Evolutionary conservation across 2,329 filamentous ascomycete species (phyloP), one percentile per base, ranked within the genome.

Genomic region (Calonectria leucothoes): DNA sequence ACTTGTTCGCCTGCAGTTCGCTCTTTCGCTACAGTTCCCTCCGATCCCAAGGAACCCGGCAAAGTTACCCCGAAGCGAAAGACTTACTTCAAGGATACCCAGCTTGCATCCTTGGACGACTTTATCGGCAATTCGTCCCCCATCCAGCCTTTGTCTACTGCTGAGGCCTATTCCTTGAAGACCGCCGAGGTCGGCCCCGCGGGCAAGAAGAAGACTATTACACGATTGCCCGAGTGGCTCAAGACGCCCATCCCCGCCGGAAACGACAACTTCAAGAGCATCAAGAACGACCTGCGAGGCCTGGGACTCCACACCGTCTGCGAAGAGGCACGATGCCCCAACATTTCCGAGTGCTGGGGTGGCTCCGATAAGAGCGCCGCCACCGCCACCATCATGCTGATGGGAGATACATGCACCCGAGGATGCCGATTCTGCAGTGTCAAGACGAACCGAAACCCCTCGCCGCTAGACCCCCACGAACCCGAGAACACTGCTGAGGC

Each of bases 281-380:
- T 99, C 85, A 98, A 98, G 88, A 93, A 94, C 76, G 97, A 99
- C 84, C 87, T 99, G 77, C 91, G 97, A 42, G 97, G 97, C 0
- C 87, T 99, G 73, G 94, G 94, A 71, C 88, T 99, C 70, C 96
- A 98, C 85, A 99, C 97, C 6, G 97, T 99, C 20, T 99, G 97
- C 85, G 97, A 99, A 86, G 97, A 99, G 87, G 97, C 97, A 1
- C 92, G 95, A 77, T 99, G 97, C 85, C 97, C 97, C 74, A 99
- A 99, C 85, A 98, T 99, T 74, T 95, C 94, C 76, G 96, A 98
- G 84, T 99, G 97, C 88, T 99, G 97, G 97, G 97, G 97, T 74
- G 97, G 97, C 39, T 92, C 89, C 82, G 92, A 94, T 84, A 98
- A 98, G 87, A 93, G 92, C 77, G 93, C 95, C 31, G 97, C 97